Percentiles rank a stretch among this genome's conserved stretches.
Conservation (phyloP, 441 rosid genomes). For the Pelargonium australe region DNA sequence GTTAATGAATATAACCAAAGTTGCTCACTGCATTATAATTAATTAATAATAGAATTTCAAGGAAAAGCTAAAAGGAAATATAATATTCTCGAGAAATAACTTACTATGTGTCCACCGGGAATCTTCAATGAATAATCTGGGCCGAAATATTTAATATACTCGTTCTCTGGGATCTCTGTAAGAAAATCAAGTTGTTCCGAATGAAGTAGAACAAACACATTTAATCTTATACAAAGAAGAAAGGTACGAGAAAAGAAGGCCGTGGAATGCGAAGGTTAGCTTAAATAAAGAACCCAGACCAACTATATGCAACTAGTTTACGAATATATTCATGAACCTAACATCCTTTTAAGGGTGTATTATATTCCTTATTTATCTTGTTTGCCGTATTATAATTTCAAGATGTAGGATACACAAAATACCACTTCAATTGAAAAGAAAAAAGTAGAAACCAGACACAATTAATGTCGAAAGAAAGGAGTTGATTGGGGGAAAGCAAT, state of each 20-base stretch:
- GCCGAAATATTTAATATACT: conserved; percentile 75
- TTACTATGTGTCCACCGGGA: conserved; percentile 75
- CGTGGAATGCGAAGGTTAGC: background rate
- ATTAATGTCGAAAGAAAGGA: too few species aligned
- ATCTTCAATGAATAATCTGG: conserved; percentile 83
- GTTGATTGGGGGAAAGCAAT: too few species aligned
- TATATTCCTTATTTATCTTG: background rate
- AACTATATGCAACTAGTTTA: background rate
- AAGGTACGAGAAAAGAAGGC: background rate
- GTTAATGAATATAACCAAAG: background rate
- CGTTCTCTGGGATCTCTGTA: conserved; percentile 93
- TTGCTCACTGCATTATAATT: background rate
- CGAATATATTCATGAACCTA: background rate
- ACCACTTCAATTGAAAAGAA: too few species aligned
- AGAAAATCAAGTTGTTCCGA: conserved; percentile 1
- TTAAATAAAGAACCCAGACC: background rate
- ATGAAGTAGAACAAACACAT: background rate
- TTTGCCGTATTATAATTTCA: background rate
- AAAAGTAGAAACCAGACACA: too few species aligned
- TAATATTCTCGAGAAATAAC: conserved; percentile 17
- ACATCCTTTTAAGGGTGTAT: background rate
- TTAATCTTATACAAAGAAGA: background rate
- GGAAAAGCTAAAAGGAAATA: background rate
- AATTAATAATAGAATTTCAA: background rate
- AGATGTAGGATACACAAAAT: background rate